phyloP scores from a whole-genome alignment of 768 basidiomycete genomes.

The Lentinula edodes region DNA sequence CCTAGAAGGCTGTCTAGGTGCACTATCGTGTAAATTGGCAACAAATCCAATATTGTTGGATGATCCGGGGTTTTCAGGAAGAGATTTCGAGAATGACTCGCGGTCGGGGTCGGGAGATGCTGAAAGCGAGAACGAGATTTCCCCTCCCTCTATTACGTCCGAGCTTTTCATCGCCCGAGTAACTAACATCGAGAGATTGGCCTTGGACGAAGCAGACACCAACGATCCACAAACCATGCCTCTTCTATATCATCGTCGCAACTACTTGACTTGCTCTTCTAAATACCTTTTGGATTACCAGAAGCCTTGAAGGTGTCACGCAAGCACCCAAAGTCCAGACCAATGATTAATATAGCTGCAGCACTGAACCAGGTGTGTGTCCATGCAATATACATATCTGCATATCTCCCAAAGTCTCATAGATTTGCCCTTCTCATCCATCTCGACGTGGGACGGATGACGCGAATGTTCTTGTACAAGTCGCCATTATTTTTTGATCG shows the following conservation, averaged over 20 bases:
- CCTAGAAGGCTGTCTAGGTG: slow-evolving; percentile 57
- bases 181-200: slow-evolving; percentile 36
- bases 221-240: background rate
- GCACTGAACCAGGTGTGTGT: background rate
- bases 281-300: background rate
- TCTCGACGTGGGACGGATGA: no score
- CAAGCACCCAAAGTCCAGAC: background rate
- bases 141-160: slow-evolving; percentile 30
- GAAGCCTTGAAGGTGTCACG: background rate
- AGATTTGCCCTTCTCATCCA: no score
- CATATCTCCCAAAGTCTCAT: no score
- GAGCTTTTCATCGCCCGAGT: slow-evolving; percentile 85
- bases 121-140: background rate
- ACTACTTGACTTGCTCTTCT: background rate
- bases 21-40: slow-evolving; percentile 67
- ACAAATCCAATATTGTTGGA: slow-evolving; percentile 55
- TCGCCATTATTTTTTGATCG: no score
- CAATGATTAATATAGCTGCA: background rate
- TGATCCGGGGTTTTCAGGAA: slow-evolving; percentile 37
- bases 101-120: background rate
- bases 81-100: slow-evolving; percentile 9
- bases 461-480: no score
- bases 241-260: slow-evolving; percentile 5
- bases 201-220: background rate
- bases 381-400: background rate